A percentile compares a stretch with the other conserved stretches of the same genome.
These are phyloP conservation scores for Penicillium waksmanii DNA, from an alignment of 495 filamentous ascomycete genomes.

Conservation along the genomic window DNA sequence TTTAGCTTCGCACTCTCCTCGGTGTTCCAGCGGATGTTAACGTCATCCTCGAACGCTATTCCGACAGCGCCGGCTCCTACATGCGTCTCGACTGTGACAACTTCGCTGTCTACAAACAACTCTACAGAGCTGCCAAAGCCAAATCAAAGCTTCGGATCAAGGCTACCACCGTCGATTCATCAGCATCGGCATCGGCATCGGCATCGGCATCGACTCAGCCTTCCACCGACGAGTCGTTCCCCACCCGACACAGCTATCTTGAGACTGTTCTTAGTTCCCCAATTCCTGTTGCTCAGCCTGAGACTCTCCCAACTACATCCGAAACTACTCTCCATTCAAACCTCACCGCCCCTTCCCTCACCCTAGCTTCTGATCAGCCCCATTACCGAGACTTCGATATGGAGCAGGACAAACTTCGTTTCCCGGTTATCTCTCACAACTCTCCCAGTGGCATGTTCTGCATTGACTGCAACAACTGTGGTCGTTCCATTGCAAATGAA, in stretches of 20 bases:
- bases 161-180: constrained; percentile 53
- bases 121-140: constrained; percentile 95
- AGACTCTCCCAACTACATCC: constrained; percentile 16
- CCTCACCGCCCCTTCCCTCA: not conserved
- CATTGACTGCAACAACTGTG: constrained; percentile 94
- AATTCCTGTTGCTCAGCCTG: constrained; percentile 23
- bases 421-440: constrained; percentile 37
- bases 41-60: constrained; percentile 89
- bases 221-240: constrained; percentile 15
- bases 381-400: constrained; percentile 36
- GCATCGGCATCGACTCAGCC: constrained; percentile 11
- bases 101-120: constrained; percentile 87
- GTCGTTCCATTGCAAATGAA: constrained; percentile 70
- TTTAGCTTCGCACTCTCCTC: constrained; percentile 76
- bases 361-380: constrained; percentile 21
- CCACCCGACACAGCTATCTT: constrained; percentile 39
- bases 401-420: constrained; percentile 32
- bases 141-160: constrained; percentile 96
- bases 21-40: constrained; percentile 67
- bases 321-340: not conserved
- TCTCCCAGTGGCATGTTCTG: constrained; percentile 49
- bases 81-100: constrained; percentile 79
- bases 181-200: constrained; percentile 8
- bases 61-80: constrained; percentile 85
- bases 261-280: constrained; percentile 48